Base-by-base conservation (phyloP, 352 stramenopile genomes). In the Globisporangium solare region DNA sequence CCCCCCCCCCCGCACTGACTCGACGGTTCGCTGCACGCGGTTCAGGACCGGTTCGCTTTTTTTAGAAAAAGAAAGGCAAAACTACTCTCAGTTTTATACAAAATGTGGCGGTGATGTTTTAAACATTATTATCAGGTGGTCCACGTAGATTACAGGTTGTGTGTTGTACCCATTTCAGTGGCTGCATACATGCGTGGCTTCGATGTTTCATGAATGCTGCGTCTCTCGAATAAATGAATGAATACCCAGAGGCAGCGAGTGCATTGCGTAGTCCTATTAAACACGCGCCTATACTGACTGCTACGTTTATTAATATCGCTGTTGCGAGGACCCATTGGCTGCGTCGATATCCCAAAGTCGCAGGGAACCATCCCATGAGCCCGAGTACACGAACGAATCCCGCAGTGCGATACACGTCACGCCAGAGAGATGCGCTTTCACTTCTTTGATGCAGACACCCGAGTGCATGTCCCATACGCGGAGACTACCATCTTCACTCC, bases 401-500 rank as follows among this genome's bases (percentile, higher is more conserved):
- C 68, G 73, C 41, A 92, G 70, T 56, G 67, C 70, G 31, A 89
- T 70, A 56, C 68, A 71, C 59, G 81, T 87, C 12, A 94, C 71
- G 11, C 84, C 76, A 35, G 82, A 86, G 47, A 68, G 49, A 56
- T 94, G 82, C 6, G 65, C 76, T 41, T 74, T 71, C 21, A 78
- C 42, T 18, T 91, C 73, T 6, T 81, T 73, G 24, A 84, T 61
- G 47, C 82, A 90, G 22, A 73, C 67, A 17, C 84, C 84, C 8
- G 84, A 90, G 60, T 90, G 80, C 66, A 92, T 83, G 64, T 92
- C 79, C 84, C 79, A 92, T 27, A 89, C 70, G 24, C 79, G 76
- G 22, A 94, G 37, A 58, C 60, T 74, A 15, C 83, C 82, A 52
- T 94, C 84, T 52, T 92, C 83, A 54, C 82, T 76, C 22, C 73